These are phyloP conservation scores for Podila clonocystis DNA, from an alignment of 192 early-diverging fungal genomes.

Conservation along the genomic window DNA sequence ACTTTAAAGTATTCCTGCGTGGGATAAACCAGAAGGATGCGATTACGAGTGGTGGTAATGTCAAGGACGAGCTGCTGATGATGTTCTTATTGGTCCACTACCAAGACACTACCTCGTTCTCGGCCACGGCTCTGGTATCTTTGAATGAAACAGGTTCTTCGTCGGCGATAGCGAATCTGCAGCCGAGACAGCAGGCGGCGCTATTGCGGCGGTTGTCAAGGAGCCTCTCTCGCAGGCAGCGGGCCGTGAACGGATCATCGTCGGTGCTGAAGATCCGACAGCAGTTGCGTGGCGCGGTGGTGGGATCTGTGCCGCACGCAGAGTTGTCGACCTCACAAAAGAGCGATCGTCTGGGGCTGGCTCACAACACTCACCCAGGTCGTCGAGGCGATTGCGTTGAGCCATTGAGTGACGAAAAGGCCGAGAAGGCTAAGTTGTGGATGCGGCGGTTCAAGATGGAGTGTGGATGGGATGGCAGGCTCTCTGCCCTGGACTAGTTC, in stretches of 20 bases:
- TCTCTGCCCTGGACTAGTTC: not conserved
- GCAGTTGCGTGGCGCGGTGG: not conserved
- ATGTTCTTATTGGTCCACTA: conserved; percentile 16
- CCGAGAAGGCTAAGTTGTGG: conserved; percentile 6
- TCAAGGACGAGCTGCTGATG: conserved; percentile 20
- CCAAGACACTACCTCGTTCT: not conserved
- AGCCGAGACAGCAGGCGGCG: not conserved
- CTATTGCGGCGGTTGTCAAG: not conserved
- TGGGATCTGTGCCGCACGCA: too few species aligned
- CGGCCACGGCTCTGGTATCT: not conserved
- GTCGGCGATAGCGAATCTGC: not conserved
- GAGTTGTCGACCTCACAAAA: not conserved
- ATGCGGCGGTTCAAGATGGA: conserved; percentile 10
- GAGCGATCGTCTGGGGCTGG: not conserved
- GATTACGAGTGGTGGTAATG: not conserved
- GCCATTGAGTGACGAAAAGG: not conserved
- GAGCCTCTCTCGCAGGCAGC: not conserved
- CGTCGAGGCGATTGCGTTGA: not conserved
- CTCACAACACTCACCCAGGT: not conserved
- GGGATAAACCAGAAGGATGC: not conserved
- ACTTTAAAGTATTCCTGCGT: conserved; percentile 12
- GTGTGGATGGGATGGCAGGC: conserved; percentile 7
- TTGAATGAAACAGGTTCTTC: not conserved
- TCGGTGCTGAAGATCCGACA: not conserved
- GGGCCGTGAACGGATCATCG: not conserved